Conservation (phyloP, 176 grass and related monocot genomes). For the Pontederia crassipes region DNA sequence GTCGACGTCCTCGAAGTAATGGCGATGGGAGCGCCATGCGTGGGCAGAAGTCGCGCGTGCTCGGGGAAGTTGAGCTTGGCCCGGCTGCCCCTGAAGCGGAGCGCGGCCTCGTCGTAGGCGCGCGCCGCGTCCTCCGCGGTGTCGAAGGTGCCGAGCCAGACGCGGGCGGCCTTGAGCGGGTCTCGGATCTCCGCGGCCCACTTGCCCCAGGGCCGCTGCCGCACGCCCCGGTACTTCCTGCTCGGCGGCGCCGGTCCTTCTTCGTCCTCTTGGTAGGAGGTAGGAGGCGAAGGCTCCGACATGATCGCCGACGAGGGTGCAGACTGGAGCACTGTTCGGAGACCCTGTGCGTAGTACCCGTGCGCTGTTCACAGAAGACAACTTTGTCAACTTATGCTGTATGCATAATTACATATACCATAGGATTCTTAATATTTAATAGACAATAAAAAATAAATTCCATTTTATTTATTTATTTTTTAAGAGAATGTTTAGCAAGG, state of each 20-base stretch:
- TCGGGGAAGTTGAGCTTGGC: conserved; percentile 99
- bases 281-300: conserved; percentile 35
- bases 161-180: conserved; percentile 91
- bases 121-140: conserved; percentile 87
- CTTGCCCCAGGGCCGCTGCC: conserved; percentile 98
- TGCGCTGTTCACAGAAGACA: background rate
- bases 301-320: conserved; percentile 11
- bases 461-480: too few relatives aligned
- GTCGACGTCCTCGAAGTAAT: background rate
- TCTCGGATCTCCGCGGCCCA: conserved; percentile 99
- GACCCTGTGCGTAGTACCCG: background rate
- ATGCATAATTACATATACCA: background rate
- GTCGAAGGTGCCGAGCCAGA: conserved; percentile 98
- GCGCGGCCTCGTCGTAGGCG: conserved; percentile 91
- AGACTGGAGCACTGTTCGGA: background rate
- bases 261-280: conserved; percentile 8
- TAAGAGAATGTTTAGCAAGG: too few relatives aligned
- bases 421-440: too few relatives aligned
- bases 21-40: background rate
- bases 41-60: conserved; percentile 48
- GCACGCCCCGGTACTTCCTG: conserved; percentile 65
- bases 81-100: conserved; percentile 77
- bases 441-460: too few relatives aligned
- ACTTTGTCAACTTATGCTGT: background rate
- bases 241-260: conserved; percentile 14